These are phyloP conservation scores for Metschnikowia aberdeeniae DNA, from an alignment of 805 yeast species.

Conservation along the genomic window DNA sequence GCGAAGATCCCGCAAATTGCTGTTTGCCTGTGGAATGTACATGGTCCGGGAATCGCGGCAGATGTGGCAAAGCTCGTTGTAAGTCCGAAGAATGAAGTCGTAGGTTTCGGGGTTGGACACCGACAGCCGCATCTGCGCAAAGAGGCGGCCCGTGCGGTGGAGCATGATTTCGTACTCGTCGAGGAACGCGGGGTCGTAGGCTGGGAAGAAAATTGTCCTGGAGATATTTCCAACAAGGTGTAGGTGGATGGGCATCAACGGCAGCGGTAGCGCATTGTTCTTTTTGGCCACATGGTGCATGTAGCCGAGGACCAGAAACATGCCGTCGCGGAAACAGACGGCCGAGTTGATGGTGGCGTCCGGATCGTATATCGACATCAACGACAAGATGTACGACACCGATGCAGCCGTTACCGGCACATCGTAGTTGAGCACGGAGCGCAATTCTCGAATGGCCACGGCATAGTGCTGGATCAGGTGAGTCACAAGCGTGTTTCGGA, in stretches of 20 bases:
- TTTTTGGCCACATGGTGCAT: constrained; percentile 17
- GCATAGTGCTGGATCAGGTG: constrained; percentile 36
- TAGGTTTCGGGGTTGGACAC: constrained; percentile 8
- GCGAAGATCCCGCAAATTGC: constrained; percentile 22
- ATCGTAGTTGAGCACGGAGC: constrained; percentile 25
- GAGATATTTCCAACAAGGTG: constrained; percentile 32
- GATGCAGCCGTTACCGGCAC: constrained; percentile 34
- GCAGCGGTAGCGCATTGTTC: constrained; percentile 10
- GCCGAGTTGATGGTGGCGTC: constrained; percentile 36
- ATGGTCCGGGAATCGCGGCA: constrained; percentile 22
- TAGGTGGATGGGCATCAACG: constrained; percentile 29
- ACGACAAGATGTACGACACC: constrained; percentile 33
- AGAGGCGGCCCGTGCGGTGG: constrained; percentile 20
- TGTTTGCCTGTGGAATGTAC: constrained; percentile 26
- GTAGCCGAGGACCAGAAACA: constrained; percentile 33
- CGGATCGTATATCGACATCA: constrained; percentile 42
- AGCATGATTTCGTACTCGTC: constrained; percentile 26
- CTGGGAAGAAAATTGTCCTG: constrained; percentile 33
- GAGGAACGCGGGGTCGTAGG: constrained; percentile 30
- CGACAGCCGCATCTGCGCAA: constrained; percentile 3
- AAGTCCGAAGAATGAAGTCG: constrained; percentile 20
- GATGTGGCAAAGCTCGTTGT: constrained; percentile 22
- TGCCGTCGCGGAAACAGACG: constrained; percentile 38
- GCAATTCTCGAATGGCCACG: constrained; percentile 30
- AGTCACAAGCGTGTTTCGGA: constrained; percentile 27